Conservation (phyloP, 2,329 filamentous ascomycete species). For the Botrytis byssoidea region DNA sequence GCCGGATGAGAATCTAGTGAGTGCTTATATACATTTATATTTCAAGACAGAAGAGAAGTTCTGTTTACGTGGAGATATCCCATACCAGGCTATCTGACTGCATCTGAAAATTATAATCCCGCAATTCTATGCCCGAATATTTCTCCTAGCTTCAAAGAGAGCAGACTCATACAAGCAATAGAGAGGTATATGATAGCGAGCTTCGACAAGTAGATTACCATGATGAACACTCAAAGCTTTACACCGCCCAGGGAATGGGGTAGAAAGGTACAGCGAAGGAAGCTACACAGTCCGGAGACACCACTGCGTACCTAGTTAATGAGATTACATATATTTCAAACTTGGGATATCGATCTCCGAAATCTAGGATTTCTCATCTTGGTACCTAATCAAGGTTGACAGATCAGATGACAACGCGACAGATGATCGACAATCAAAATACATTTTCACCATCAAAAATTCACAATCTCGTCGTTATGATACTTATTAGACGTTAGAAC, state of each 20-base stretch:
- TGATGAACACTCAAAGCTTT: background rate
- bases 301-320: background rate
- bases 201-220: background rate
- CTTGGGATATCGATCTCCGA: background rate
- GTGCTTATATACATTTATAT: background rate
- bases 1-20: background rate
- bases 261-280: background rate
- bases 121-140: background rate
- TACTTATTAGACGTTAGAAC: background rate
- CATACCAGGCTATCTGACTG: background rate
- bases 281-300: background rate
- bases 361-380: background rate
- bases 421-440: background rate
- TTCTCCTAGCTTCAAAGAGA: background rate
- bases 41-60: background rate
- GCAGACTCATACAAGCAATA: background rate
- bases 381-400: background rate
- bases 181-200: background rate
- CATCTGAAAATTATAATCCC: background rate
- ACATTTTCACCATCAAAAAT: background rate
- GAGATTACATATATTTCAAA: background rate
- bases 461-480: background rate
- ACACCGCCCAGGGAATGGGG: too few species aligned
- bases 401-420: background rate
- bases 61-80: background rate